Evolutionary conservation across 2,329 filamentous ascomycete species (phyloP), one percentile per base, ranked within the genome.

Genomic region (Ceratocystis lukuohia): DNA sequence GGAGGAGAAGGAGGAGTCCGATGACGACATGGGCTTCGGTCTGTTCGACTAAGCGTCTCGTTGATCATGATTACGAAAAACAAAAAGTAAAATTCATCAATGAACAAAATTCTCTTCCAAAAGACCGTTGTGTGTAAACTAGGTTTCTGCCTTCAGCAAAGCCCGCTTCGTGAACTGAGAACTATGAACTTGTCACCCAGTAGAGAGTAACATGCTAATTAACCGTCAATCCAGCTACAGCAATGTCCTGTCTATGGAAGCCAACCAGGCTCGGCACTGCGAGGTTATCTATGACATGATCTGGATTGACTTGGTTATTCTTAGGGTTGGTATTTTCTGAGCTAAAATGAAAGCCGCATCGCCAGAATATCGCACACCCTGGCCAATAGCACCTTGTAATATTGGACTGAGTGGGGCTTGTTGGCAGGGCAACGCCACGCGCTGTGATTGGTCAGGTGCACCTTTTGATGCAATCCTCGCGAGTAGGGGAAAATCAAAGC

Each of bases 11-110:
- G 82, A 85, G 79, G 71, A 72, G 71, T 72, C 71, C 64, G 71
- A 72, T 69, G 71, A 72, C 50, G 71, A 72, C 71, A 72, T 72
- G 71, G 71, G 83, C 73, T 84, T 85, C 79, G 86, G 85, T 83
- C 85, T 88, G 71, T 87, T 87, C 83, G 84, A 87, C 80, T 87
- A 87, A 85, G 77, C 78, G 74, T 69, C 72, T 71, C 69, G 69
- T 70, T 68, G 67, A 59, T 66, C 30, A 65, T 65, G 64, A 64
- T 66, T 45, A 37, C 56, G 64, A 68, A 68, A 66, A 61, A 12
- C 61, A 68, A 68, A 68, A 68, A 68, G 67, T 68, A 68, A 68
- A 66, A 68, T 59, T 30, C 59, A 65, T 68, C 61, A 68, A 61
- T 65, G 56, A 57, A 61, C 56, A 59, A 65, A 65, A 46, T 61